Evolutionary conservation across 176 grass and related monocot species (phyloP), one percentile per base, ranked within the genome.

Genomic region (Oryza meridionalis): DNA sequence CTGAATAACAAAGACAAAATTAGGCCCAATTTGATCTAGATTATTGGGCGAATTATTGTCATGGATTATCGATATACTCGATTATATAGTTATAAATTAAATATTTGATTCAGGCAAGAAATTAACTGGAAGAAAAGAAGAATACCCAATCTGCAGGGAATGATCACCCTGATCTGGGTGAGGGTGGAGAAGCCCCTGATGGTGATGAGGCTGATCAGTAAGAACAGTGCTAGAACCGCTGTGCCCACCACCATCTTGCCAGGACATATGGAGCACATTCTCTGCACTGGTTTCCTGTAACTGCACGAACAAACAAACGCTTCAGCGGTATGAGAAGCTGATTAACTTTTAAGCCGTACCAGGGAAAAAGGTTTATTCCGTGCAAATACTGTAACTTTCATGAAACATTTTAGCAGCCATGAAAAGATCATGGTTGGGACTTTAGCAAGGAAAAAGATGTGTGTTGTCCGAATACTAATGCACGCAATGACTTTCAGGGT

Each of bases 201-300:
- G 55, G 3, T 81, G 72, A 69, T 82, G 73, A 17, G 68, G 77
- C 59, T 91, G 51, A 55, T 55, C 76, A 21, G 58, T 67, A 90
- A 70, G 84, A 17, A 58, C 77, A 76, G 29, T 40, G 19, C 16
- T 0, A 27, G 83, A 50, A 59, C 83, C 90, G 64, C 83, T 87
- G 29, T 81, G 71, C 70, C 85, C 78, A 67, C 82, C 82, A 67
- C 59, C 83, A 84, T 89, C 83, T 50, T 89, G 79, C 92, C 89
- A 89, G 1, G 76, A 70, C 67, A 70, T 77, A 72, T 75, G 89
- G 7, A 78, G 79, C 10, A 43, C 66, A 64, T 84, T 91, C 77
- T 82, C 80, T 42, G 29, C 67, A 27, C 76, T 80, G 33, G 73
- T 64, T 77, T 79, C 76, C 76, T 87, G 89, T 67, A 94, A 31